Percentiles rank a stretch among this genome's conserved stretches.
Conservation (phyloP, 352 stramenopile genomes). For the Salisapilia sapeloensis region DNA sequence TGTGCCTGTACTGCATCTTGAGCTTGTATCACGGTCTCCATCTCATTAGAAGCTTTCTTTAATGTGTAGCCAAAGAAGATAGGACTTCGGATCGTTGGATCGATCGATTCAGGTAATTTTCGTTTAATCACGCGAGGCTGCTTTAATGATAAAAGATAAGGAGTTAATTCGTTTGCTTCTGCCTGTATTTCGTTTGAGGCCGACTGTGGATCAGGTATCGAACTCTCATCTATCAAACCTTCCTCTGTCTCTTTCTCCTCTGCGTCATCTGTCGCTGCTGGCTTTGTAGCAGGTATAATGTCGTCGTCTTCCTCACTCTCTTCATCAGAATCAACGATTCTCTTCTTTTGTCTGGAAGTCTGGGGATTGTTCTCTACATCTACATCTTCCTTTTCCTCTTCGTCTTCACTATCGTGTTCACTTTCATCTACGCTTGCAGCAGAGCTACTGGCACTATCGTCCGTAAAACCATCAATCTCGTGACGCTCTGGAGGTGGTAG, state of each 20-base stretch:
- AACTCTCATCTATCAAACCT: too few species aligned
- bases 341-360: neutral
- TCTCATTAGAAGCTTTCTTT: constrained; percentile 17
- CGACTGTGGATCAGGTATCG: neutral
- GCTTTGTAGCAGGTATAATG: too few species aligned
- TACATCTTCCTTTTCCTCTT: constrained; percentile 6
- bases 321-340: constrained; percentile 1
- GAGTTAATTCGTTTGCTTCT: neutral
- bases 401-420: constrained; percentile 3
- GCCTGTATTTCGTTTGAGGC: constrained; percentile 4
- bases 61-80: constrained; percentile 60
- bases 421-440: constrained; percentile 31
- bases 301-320: too few species aligned
- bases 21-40: constrained; percentile 14
- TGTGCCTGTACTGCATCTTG: constrained; percentile 10
- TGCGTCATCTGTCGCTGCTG: too few species aligned
- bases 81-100: constrained; percentile 23
- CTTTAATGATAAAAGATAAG: constrained; percentile 4
- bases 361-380: neutral
- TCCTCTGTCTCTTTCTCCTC: neutral
- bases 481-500: constrained; percentile 28
- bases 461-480: constrained; percentile 62
- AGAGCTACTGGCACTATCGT: constrained; percentile 56
- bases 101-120: constrained; percentile 16
- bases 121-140: constrained; percentile 31